Percentiles rank a stretch among this genome's conserved stretches.
phyloP scores from a whole-genome alignment of 2,329 filamentous ascomycete species.

The Colletotrichum theobromicola region DNA sequence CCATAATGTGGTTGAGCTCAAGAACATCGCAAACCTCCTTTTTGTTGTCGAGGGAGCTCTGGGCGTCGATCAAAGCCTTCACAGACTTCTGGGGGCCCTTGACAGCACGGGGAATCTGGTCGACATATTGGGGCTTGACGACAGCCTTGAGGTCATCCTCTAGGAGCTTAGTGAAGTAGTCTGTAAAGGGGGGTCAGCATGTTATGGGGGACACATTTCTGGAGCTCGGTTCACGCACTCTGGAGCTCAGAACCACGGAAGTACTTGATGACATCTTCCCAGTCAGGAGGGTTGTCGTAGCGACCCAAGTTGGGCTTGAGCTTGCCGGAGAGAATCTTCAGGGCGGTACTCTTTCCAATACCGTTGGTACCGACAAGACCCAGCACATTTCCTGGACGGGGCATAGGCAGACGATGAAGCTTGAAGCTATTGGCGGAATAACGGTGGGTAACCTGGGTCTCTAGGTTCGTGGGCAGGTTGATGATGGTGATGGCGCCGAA shows the following conservation, averaged over 20 bases:
- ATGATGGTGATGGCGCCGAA: conserved; percentile 99
- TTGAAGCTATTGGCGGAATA: conserved; percentile 99
- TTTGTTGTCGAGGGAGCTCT: conserved; percentile 78
- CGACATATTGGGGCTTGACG: conserved; percentile 98
- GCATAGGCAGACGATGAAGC: conserved; percentile 94
- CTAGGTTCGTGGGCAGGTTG: conserved; percentile 99
- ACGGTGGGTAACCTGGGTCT: conserved; percentile 96
- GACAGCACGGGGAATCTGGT: conserved; percentile 94
- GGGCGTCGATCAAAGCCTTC: conserved; percentile 76
- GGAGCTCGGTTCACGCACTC: conserved; percentile 63
- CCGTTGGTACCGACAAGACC: conserved; percentile 98
- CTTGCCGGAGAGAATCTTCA: conserved; percentile 98
- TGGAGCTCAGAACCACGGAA: conserved; percentile 98
- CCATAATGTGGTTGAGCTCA: conserved; percentile 86
- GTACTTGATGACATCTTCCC: conserved; percentile 98
- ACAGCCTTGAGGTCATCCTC: conserved; percentile 98
- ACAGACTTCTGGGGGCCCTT: conserved; percentile 83
- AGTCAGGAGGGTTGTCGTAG: conserved; percentile 96
- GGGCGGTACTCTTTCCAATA: conserved; percentile 99
- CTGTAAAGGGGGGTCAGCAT: conserved; percentile 36
- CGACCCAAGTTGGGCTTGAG: conserved; percentile 96
- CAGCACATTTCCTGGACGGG: conserved; percentile 91
- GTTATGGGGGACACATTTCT: neutral
- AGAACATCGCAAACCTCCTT: conserved; percentile 83
- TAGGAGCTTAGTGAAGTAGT: conserved; percentile 98